Evolutionary conservation across 768 basidiomycete genomes (phyloP).

Genomic region (Zangia roseola): DNA sequence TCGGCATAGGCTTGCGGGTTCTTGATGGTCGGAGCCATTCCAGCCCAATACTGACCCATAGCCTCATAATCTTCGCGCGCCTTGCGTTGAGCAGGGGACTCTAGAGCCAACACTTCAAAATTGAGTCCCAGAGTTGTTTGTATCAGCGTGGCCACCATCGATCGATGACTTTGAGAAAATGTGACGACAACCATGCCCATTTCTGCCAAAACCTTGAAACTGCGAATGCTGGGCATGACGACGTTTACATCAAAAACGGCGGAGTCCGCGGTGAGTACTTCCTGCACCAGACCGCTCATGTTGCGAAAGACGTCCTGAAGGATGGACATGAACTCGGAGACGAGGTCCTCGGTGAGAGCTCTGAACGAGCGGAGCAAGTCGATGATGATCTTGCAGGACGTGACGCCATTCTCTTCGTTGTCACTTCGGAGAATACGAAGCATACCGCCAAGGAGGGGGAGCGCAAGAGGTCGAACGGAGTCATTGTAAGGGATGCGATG

Average conservation of each 20-base stretch:
- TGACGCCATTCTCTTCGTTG: slow-evolving; percentile 93
- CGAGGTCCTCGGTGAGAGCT: slow-evolving; percentile 65
- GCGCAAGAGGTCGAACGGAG: slow-evolving; percentile 64
- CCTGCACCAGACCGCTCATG: slow-evolving; percentile 67
- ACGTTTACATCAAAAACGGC: slow-evolving; percentile 50
- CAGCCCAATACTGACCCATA: slow-evolving; percentile 79
- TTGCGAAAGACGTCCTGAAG: slow-evolving; percentile 78
- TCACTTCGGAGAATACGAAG: slow-evolving; percentile 81
- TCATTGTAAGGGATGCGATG: slow-evolving; percentile 86
- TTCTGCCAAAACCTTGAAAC: slow-evolving; percentile 93
- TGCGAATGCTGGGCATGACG: slow-evolving; percentile 70
- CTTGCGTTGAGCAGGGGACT: slow-evolving; percentile 78
- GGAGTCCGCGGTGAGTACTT: slow-evolving; percentile 72
- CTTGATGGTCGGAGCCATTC: slow-evolving; percentile 73
- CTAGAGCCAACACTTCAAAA: slow-evolving; percentile 73
- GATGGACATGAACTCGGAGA: slow-evolving; percentile 76
- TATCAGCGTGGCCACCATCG: slow-evolving; percentile 62
- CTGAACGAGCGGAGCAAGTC: slow-evolving; percentile 84
- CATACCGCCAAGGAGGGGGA: slow-evolving; percentile 74
- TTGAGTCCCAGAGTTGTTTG: slow-evolving; percentile 73
- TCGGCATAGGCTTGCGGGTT: slow-evolving; percentile 77
- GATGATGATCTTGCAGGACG: slow-evolving; percentile 87
- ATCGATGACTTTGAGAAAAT: slow-evolving; percentile 79
- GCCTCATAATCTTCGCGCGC: slow-evolving; percentile 78
- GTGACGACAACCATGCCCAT: slow-evolving; percentile 91